Percentiles rank a stretch among this genome's conserved stretches.
These are phyloP conservation scores for Ophiostoma pallidulum DNA, from an alignment of 2,329 filamentous ascomycete genomes.

Conservation along the genomic window DNA sequence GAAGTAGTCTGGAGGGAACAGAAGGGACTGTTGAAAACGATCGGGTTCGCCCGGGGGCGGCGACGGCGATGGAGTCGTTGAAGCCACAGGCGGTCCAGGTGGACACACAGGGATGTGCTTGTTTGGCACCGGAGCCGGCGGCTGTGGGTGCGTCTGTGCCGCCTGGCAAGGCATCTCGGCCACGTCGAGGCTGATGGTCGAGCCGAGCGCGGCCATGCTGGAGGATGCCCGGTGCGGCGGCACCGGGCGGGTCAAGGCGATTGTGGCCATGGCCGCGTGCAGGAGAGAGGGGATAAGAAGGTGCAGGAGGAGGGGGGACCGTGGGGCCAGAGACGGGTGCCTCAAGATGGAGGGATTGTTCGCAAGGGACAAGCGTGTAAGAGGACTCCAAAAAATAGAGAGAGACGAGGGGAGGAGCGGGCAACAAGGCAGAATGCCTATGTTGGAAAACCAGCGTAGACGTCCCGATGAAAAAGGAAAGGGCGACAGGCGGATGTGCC, in stretches of 20 bases:
- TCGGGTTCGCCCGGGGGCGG: slow-evolving; percentile 30
- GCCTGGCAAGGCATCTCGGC: slow-evolving; percentile 26
- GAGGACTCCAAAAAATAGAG: background rate
- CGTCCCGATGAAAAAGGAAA: background rate
- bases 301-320: background rate
- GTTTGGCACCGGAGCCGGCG: slow-evolving; percentile 56
- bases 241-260: slow-evolving; percentile 36
- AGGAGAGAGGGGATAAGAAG: background rate
- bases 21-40: slow-evolving; percentile 54
- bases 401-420: background rate
- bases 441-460: background rate
- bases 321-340: no score
- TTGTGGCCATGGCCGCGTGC: slow-evolving; percentile 38
- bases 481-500: background rate
- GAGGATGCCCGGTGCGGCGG: slow-evolving; percentile 25
- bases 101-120: slow-evolving; percentile 86
- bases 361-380: background rate
- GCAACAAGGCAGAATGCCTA: background rate
- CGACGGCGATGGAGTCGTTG: slow-evolving; percentile 7
- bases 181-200: slow-evolving; percentile 29
- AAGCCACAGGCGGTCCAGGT: slow-evolving; percentile 53
- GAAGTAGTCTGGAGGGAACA: slow-evolving; percentile 64
- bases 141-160: slow-evolving; percentile 21
- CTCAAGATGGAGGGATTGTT: no score
- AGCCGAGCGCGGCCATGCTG: slow-evolving; percentile 22